Conservation (phyloP, 345 rosid species). For the Tarenaya hassleriana region DNA sequence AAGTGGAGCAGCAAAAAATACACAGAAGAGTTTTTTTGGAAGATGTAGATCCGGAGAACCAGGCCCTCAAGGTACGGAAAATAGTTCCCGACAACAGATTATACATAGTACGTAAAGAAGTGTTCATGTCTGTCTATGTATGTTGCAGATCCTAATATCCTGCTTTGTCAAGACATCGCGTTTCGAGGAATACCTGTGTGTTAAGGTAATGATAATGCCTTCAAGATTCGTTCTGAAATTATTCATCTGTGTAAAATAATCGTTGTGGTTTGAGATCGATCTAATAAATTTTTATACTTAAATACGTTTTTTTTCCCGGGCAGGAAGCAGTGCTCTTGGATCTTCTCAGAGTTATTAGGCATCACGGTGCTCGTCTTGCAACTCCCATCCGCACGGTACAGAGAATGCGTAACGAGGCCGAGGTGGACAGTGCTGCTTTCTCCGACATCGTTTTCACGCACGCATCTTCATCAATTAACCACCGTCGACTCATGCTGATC, state of each 20-base stretch:
- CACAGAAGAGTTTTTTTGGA: conserved; percentile 91
- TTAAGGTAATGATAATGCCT: conserved; percentile 47
- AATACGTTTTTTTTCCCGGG: conserved; percentile 24
- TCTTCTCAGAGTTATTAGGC: conserved; percentile 82
- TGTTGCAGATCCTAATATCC: conserved; percentile 70
- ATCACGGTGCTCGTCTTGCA: conserved; percentile 86
- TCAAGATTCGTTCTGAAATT: conserved; percentile 1
- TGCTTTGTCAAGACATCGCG: conserved; percentile 92
- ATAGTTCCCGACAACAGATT: neutral
- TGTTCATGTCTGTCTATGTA: conserved; percentile 15
- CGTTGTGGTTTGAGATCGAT: too few species aligned
- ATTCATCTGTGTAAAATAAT: neutral
- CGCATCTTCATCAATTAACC: conserved; percentile 40
- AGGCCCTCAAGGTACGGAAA: conserved; percentile 66
- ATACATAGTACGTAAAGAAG: neutral
- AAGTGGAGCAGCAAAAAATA: conserved; percentile 86
- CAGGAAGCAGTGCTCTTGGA: conserved; percentile 92
- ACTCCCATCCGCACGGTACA: conserved; percentile 90
- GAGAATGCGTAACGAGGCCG: conserved; percentile 62
- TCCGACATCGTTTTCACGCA: conserved; percentile 47
- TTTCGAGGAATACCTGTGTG: conserved; percentile 76
- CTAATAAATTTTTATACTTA: too few species aligned
- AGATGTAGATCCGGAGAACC: conserved; percentile 59
- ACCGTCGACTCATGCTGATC: conserved; percentile 57
- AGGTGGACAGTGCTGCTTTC: conserved; percentile 59